Evolutionary conservation across 345 rosid genomes (phyloP), one percentile per base, ranked within the genome.

Genomic region (Pistacia atlantica): DNA sequence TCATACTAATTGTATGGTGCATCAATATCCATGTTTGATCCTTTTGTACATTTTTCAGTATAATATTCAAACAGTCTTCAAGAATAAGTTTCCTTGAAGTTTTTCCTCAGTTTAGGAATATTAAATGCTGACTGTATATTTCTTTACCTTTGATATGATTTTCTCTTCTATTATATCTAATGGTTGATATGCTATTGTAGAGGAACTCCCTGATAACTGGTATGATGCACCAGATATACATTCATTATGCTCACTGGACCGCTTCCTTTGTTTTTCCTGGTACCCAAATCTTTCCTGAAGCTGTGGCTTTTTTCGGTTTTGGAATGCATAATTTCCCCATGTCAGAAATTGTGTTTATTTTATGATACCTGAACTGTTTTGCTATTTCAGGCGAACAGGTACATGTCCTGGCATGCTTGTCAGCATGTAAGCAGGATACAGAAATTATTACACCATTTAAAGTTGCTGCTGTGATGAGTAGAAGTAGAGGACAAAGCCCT

Each of bases 261-360:
- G 97, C 45, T 84, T 84, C 92, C 57, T 91, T 97, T 88, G 97
- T 97, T 67, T 94, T 97, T 77, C 97, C 97, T 45, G 99, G 98
- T 92, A 84, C 51, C 57, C 73, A 38, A 38, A 56, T 71, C 51
- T 65, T 75, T 73, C 22, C n/a, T 76, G 18, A 67, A 35, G 59
- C 66, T 12, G 45, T 70, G 65, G 46, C 54, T 59, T 77, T 22
- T 55, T 85, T 60, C 69, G 28, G 58, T 66, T 73, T 71, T 79
- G 62, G 33, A 35, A 38, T 82, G 14, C 11, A 9, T 72, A 49
- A 45, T 57, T 48, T 57, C 49, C 13, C 64, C 16, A 18, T 75
- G 17, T 68, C 5, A 18, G 63, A 49, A 56, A 37, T 25, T 42
- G 45, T 28, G 22, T 74, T 73, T 16, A 14, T 78, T 52, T 64